Base-by-base conservation (phyloP, 352 stramenopile species). In the Pythium apleroticum region DNA sequence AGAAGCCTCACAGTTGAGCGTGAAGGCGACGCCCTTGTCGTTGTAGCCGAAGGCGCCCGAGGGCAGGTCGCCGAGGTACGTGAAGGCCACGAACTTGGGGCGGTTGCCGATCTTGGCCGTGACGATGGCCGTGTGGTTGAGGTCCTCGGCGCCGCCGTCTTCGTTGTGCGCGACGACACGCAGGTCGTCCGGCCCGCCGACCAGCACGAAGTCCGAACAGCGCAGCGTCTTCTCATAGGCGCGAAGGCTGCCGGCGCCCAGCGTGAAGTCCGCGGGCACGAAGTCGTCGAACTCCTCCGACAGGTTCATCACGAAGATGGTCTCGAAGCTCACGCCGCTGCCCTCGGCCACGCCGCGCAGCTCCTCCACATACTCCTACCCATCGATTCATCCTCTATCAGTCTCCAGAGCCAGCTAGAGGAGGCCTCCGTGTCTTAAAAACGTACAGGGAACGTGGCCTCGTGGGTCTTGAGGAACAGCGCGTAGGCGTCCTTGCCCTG, bases 11-110 rank as follows among this genome's bases (percentile, higher is more conserved):
- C 84, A 92, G 61, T 92, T 92, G 58, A 92, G 78, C 22, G 84
- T 90, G 72, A 92, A 90, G 9, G 74, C 84, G 58, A 92, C 49
- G 54, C 81, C 84, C 17, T 85, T 77, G 39, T 77, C 71, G 31
- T 92, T 92, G 61, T 86, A 87, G 7, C 81, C 84, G 52, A 92
- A 92, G 1, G 84, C 84, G 1, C 84, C 84, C 12, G 81, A 87
- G 0, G 84, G 84, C 27, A 92, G 66, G 57, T 92, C 84, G 0
- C 84, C 81, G 14, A 90, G 62, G 63, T 92, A 92, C 54, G 84
- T 92, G 62, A 75, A 90, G 14, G 78, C 84, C 25, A 90, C 78
- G 57, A 92, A 92, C 59, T 76, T 79, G 1, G 80, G 76, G 19
- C 73, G 63, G 30, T 72, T 30, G 0, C 67, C 75, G 67, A 92